Percentiles rank a stretch among this genome's conserved stretches.
These are phyloP conservation scores for Ogataea pini DNA, from an alignment of 805 yeast species.

Conservation along the genomic window DNA sequence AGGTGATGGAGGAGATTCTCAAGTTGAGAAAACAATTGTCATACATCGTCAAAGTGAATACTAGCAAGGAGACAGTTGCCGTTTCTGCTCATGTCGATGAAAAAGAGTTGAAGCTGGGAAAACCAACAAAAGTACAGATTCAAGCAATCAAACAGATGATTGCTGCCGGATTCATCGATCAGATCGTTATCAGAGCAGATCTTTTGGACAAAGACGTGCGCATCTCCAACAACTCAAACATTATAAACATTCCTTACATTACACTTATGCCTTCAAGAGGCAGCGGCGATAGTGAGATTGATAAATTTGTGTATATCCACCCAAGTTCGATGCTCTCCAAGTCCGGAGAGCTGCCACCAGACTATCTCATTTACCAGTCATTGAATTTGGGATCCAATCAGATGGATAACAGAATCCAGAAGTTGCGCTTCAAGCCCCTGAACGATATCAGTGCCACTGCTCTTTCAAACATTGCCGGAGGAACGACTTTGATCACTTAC, in stretches of 20 bases:
- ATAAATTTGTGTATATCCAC: slow-evolving; percentile 73
- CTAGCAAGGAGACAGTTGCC: slow-evolving; percentile 61
- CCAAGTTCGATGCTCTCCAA: slow-evolving; percentile 66
- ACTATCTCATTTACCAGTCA: slow-evolving; percentile 71
- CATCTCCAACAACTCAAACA: slow-evolving; percentile 56
- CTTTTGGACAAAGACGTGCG: slow-evolving; percentile 60
- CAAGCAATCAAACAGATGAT: slow-evolving; percentile 87
- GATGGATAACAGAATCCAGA: slow-evolving; percentile 41
- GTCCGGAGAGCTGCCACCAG: slow-evolving; percentile 73
- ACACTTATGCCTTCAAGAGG: slow-evolving; percentile 49
- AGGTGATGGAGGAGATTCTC: slow-evolving; percentile 80
- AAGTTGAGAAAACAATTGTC: slow-evolving; percentile 81
- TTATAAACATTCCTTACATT: slow-evolving; percentile 64
- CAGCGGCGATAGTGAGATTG: slow-evolving; percentile 40
- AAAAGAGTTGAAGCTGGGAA: slow-evolving; percentile 52
- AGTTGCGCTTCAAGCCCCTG: slow-evolving; percentile 69
- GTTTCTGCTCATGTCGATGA: slow-evolving; percentile 39
- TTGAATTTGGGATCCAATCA: slow-evolving; percentile 57
- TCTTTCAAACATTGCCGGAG: slow-evolving; percentile 73
- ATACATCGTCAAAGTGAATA: slow-evolving; percentile 68
- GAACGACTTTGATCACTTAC: slow-evolving; percentile 71
- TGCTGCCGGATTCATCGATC: slow-evolving; percentile 91
- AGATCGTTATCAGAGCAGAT: slow-evolving; percentile 84
- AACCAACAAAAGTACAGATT: slow-evolving; percentile 70
- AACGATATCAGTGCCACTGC: slow-evolving; percentile 76